These are phyloP conservation scores for Cocos nucifera DNA, from an alignment of 176 grass and related monocot genomes.

Conservation along the genomic window DNA sequence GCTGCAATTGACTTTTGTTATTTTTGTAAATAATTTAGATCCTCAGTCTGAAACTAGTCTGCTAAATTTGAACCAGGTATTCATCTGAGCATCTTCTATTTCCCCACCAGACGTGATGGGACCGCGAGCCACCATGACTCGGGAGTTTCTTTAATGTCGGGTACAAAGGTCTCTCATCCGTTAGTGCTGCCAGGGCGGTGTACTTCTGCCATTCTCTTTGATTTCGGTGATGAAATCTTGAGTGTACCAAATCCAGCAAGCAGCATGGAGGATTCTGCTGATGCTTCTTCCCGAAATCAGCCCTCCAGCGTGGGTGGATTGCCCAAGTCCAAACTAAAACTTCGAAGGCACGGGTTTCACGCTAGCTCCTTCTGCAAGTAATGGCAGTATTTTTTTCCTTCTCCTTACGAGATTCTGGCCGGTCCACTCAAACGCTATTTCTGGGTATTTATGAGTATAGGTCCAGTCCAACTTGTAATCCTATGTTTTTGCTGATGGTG, in stretches of 20 bases:
- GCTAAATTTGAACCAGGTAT: constrained; percentile 36
- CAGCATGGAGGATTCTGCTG: constrained; percentile 44
- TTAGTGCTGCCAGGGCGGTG: constrained; percentile 52
- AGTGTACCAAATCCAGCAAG: constrained; percentile 32
- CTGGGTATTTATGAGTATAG: no score
- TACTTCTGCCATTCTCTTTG: constrained; percentile 78
- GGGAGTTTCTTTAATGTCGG: constrained; percentile 57
- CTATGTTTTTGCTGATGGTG: no score
- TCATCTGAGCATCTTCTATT: constrained; percentile 52
- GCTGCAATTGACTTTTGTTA: no score
- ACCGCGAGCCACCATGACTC: constrained; percentile 30
- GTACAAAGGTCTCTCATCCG: constrained; percentile 28
- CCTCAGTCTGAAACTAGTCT: not conserved
- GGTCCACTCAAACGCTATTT: no score
- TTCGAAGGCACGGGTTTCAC: constrained; percentile 44
- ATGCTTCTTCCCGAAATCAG: constrained; percentile 34
- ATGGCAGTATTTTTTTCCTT: no score
- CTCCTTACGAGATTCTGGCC: no score
- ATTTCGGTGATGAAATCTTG: constrained; percentile 48
- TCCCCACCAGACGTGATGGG: constrained; percentile 45
- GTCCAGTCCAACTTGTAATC: no score
- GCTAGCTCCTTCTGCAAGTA: constrained; percentile 31
- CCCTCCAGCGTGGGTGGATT: constrained; percentile 27
- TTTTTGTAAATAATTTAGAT: constrained; percentile 9
- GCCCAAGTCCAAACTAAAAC: constrained; percentile 25